Conservation (phyloP, 139 green algal genomes). For the Edaphochlamys debaryana region DNA sequence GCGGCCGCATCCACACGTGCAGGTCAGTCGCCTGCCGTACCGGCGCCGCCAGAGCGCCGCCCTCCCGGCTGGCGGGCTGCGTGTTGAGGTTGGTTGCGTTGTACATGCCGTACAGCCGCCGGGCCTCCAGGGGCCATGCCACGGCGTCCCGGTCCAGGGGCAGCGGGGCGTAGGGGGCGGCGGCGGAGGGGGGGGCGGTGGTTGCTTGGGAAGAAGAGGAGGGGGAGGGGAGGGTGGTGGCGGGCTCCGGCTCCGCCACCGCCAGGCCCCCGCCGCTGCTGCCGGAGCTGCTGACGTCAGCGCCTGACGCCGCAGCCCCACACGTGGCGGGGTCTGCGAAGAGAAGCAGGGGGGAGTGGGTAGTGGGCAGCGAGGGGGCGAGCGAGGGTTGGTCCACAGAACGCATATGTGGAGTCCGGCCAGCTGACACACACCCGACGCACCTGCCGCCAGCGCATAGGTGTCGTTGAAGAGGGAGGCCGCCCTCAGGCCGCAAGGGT, state of each 20-base stretch:
- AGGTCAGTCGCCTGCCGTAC: conserved; percentile 68
- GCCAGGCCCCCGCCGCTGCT: neutral
- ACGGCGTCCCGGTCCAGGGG: conserved; percentile 70
- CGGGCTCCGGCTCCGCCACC: neutral
- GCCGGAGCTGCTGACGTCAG: neutral
- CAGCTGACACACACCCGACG: too few relatives aligned
- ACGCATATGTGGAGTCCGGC: too few relatives aligned
- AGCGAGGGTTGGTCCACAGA: neutral
- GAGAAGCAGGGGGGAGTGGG: too few relatives aligned
- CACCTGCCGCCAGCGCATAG: conserved; percentile 38
- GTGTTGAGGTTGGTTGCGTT: conserved; percentile 82
- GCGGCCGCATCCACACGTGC: conserved; percentile 89
- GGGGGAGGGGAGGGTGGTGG: too few relatives aligned
- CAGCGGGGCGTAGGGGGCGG: conserved; percentile 35
- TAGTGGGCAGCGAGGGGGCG: neutral
- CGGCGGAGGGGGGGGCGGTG: neutral
- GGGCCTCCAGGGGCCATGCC: conserved; percentile 74
- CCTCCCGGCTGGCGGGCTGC: neutral
- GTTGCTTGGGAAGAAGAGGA: neutral
- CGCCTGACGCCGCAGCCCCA: neutral
- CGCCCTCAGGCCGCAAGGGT: conserved; percentile 86
- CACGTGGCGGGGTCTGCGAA: neutral
- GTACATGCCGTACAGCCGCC: conserved; percentile 75
- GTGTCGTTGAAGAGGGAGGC: conserved; percentile 89
- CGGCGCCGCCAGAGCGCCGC: neutral